Evolutionary conservation across 1,284 basidiomycete genomes (phyloP).

Genomic region (Malassezia obtusa): DNA sequence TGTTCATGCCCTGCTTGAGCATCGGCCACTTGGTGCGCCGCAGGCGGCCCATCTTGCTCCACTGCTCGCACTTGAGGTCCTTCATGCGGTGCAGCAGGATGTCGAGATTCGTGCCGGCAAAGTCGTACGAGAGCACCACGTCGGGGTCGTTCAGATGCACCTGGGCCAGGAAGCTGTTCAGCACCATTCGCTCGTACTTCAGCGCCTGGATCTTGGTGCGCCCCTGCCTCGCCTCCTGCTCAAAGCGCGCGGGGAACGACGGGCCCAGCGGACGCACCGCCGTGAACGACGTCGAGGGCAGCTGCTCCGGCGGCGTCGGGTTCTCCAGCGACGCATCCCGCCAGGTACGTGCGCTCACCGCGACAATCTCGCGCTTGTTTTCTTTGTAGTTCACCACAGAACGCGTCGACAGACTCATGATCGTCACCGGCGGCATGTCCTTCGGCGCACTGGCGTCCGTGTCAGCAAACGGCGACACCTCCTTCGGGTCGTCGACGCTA

Average conservation of each 20-base stretch:
- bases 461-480: slow-evolving; percentile 72
- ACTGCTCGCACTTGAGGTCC: slow-evolving; percentile 64
- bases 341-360: slow-evolving; percentile 75
- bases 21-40: slow-evolving; percentile 72
- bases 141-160: slow-evolving; percentile 85
- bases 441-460: slow-evolving; percentile 63
- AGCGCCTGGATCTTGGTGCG: slow-evolving; percentile 65
- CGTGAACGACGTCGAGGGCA: slow-evolving; percentile 73
- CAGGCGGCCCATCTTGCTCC: slow-evolving; percentile 89
- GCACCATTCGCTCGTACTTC: slow-evolving; percentile 64
- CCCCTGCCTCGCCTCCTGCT: slow-evolving; percentile 51
- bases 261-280: slow-evolving; percentile 81
- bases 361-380: slow-evolving; percentile 87
- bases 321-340: slow-evolving; percentile 52
- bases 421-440: slow-evolving; percentile 76
- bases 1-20: slow-evolving; percentile 64
- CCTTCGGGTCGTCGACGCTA: slow-evolving; percentile 73
- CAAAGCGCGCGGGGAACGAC: slow-evolving; percentile 76
- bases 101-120: slow-evolving; percentile 81
- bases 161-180: slow-evolving; percentile 71
- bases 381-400: slow-evolving; percentile 88
- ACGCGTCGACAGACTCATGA: slow-evolving; percentile 79
- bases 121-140: slow-evolving; percentile 87
- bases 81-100: slow-evolving; percentile 83
- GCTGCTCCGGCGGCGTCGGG: slow-evolving; percentile 50